phyloP scores from a whole-genome alignment of 495 filamentous ascomycete genomes.

The Podospora tetraspora region DNA sequence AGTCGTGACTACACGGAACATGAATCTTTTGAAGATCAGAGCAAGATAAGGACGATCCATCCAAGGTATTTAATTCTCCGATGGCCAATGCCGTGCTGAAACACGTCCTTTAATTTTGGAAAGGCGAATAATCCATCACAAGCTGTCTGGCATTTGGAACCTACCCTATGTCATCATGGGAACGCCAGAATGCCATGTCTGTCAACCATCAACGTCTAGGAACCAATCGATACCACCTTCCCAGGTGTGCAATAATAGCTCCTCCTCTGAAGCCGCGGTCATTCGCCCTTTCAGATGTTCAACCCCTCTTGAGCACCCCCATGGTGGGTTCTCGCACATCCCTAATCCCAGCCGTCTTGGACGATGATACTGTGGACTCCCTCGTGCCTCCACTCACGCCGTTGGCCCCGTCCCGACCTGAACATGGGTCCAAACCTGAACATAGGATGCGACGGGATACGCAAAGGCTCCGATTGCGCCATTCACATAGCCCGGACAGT shows the following conservation, averaged over 20 bases:
- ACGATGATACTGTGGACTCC: background rate
- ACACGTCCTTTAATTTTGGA: background rate
- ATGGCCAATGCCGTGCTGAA: background rate
- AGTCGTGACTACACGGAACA: too few species aligned
- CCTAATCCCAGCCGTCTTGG: too few species aligned
- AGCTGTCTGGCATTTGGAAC: background rate
- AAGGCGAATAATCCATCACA: background rate
- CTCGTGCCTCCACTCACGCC: background rate
- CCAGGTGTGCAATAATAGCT: constrained; percentile 4
- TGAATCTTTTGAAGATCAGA: too few species aligned
- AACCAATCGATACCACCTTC: constrained; percentile 8
- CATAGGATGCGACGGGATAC: too few species aligned
- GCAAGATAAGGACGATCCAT: background rate
- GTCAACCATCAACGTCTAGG: background rate
- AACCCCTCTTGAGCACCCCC: background rate
- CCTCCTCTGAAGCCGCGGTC: background rate
- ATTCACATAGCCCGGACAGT: background rate
- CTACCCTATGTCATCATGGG: background rate
- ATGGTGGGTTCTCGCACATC: background rate
- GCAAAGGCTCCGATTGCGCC: background rate
- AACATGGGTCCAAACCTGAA: too few species aligned
- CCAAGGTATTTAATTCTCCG: background rate
- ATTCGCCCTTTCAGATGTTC: background rate
- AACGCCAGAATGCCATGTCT: background rate
- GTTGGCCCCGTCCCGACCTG: background rate